These are phyloP conservation scores for Flaveria floridana DNA, from an alignment of 140 eudicot species.

Conservation along the genomic window DNA sequence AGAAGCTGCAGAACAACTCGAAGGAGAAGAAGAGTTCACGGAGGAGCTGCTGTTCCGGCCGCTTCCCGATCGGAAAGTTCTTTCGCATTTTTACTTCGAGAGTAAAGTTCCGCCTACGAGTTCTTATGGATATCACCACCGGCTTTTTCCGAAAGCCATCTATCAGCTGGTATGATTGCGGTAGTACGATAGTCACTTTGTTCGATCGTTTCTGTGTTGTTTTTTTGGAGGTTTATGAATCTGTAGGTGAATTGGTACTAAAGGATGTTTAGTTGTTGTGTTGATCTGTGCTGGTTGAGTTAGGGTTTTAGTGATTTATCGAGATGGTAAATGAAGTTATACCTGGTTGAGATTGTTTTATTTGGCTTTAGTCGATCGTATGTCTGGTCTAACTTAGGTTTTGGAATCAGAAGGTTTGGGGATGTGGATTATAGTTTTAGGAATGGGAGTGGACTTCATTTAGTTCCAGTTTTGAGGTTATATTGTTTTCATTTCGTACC, in stretches of 20 bases:
- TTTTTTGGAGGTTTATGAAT: not conserved
- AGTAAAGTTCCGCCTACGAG: constrained; percentile 57
- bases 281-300: constrained; percentile 14
- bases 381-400: constrained; percentile 17
- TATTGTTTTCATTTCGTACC: not conserved
- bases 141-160: constrained; percentile 86
- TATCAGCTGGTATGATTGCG: constrained; percentile 67
- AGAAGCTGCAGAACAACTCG: constrained; percentile 29
- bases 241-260: not conserved
- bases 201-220: constrained; percentile 2
- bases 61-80: constrained; percentile 92
- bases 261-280: constrained; percentile 1
- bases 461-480: constrained; percentile 14
- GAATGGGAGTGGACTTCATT: not conserved
- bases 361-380: not conserved
- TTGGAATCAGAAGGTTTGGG: not conserved
- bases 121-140: constrained; percentile 68
- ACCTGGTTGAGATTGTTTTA: not conserved
- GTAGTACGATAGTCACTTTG: constrained; percentile 13
- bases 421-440: not conserved
- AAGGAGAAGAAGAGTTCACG: constrained; percentile 66
- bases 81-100: constrained; percentile 81
- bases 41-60: constrained; percentile 86
- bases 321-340: constrained; percentile 18
- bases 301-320: constrained; percentile 33